phyloP scores from a whole-genome alignment of 371 early-diverging fungal genomes.

The Rhizopus delemar region DNA sequence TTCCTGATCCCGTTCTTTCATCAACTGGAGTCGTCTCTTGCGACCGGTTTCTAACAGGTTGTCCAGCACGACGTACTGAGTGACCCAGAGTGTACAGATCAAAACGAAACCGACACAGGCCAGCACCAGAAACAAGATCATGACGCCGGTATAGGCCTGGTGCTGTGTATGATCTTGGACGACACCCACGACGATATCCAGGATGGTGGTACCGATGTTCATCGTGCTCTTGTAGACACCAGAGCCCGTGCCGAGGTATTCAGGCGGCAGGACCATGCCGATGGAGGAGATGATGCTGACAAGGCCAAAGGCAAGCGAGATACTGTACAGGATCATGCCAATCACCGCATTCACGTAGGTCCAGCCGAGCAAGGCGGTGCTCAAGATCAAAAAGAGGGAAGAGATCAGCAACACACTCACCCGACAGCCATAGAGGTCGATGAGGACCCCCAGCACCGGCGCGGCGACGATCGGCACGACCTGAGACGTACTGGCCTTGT shows the following conservation, averaged over 20 bases:
- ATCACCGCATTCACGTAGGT: constrained; percentile 50
- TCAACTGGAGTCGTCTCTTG: constrained; percentile 20
- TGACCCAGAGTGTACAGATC: constrained; percentile 19
- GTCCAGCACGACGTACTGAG: constrained; percentile 22
- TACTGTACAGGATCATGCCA: constrained; percentile 64
- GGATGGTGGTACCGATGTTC: constrained; percentile 64
- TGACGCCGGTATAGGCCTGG: constrained; percentile 52
- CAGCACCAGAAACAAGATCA: constrained; percentile 51
- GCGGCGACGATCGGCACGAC: constrained; percentile 65
- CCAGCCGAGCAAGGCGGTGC: constrained; percentile 29
- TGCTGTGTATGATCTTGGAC: constrained; percentile 55
- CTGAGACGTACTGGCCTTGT: constrained; percentile 60
- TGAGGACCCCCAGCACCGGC: constrained; percentile 62
- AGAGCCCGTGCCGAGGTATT: constrained; percentile 65
- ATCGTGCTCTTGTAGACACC: constrained; percentile 65
- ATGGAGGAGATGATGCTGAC: constrained; percentile 66
- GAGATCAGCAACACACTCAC: constrained; percentile 25
- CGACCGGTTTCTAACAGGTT: constrained; percentile 32
- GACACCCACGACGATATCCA: constrained; percentile 64
- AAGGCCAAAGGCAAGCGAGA: constrained; percentile 68
- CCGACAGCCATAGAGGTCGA: constrained; percentile 55
- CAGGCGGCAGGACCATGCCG: constrained; percentile 58
- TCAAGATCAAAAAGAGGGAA: constrained; percentile 30
- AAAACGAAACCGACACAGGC: constrained; percentile 29
- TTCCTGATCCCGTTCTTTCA: constrained; percentile 31